Base-by-base conservation (phyloP, 2,329 filamentous ascomycete species). In the Exophiala calicioides region DNA sequence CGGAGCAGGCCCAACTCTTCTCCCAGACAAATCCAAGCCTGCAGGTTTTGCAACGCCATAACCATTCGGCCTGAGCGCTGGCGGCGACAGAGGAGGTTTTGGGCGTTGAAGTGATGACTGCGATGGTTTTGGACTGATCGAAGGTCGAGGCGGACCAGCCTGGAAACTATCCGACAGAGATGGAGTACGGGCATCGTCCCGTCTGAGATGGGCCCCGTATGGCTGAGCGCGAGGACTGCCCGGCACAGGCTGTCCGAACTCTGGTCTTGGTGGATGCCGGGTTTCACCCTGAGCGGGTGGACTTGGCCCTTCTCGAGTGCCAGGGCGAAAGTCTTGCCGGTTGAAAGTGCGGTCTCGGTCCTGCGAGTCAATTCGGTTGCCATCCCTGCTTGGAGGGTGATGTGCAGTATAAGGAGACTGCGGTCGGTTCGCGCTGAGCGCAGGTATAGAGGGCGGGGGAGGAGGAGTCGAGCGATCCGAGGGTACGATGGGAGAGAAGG, bases 401-500 rank as follows among this genome's bases (percentile, higher is more conserved):
- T 50, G 44, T 16, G 38, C 26, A 19, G 50, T 19, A 23, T 51
- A 45, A 15, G 55, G 55, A 24, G 57, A 56, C 21, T 56, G 57
- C 24, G 57, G 48, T 18, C 52, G 39, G 38, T 46, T 38, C 9
- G 39, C 32, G 30, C 29, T 48, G 2, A 48, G 36, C 9, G 45
- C 46, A 24, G 52, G 42, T 4, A 55, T 44, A 9, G 39, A 40
- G 1, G 53, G 51, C 16, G 53, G 45, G 19, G 45, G 44, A 18
- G 51, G 43, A 35, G 47, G 47, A 36, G 52, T 41, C 23, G 38
- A 29, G 12, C 43, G 48, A n/a, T 46, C 48, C 21, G 39, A 34
- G n/a, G 57, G 33, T 61, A 62, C 43, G 57, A 50, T 15, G 50
- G 57, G 31, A 55, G 51, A 38, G 59, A 51, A 23, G 49, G 57